Evolutionary conservation across 192 early-diverging fungal genomes (phyloP).

Genomic region (Thamnidium elegans): DNA sequence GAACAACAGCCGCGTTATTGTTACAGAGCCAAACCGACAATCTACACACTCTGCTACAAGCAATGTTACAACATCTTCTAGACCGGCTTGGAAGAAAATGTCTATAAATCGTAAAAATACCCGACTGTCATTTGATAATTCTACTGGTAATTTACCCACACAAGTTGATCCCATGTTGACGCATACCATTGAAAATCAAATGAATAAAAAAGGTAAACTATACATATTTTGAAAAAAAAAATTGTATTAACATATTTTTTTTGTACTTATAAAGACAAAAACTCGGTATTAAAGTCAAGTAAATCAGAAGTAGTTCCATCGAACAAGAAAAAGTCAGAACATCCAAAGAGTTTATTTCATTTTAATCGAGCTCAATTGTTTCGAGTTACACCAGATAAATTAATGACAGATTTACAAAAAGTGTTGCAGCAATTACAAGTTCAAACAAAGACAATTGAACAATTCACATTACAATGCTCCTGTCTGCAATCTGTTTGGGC

Average conservation of each 20-base stretch:
- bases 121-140: not conserved
- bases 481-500: constrained; percentile 3
- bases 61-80: not conserved
- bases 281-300: not conserved
- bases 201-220: not conserved
- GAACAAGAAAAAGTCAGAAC: not conserved
- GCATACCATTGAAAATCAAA: not conserved
- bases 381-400: constrained; percentile 13
- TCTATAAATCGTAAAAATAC: constrained; percentile 10
- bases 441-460: not conserved
- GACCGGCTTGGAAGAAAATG: constrained; percentile 5
- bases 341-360: constrained; percentile 17
- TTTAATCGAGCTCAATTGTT: constrained; percentile 19
- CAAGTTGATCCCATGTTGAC: constrained; percentile 5
- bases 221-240: no score
- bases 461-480: not conserved
- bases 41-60: not conserved
- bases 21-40: not conserved
- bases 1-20: no score
- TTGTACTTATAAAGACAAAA: no score
- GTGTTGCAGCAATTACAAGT: not conserved
- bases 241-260: no score
- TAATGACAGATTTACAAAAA: constrained; percentile 5
- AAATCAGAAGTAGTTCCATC: constrained; percentile 1
- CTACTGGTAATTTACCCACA: constrained; percentile 2